Evolutionary conservation across 768 basidiomycete species (phyloP), one percentile per base, ranked within the genome.

Genomic region (Kwoniella mangroviensis): DNA sequence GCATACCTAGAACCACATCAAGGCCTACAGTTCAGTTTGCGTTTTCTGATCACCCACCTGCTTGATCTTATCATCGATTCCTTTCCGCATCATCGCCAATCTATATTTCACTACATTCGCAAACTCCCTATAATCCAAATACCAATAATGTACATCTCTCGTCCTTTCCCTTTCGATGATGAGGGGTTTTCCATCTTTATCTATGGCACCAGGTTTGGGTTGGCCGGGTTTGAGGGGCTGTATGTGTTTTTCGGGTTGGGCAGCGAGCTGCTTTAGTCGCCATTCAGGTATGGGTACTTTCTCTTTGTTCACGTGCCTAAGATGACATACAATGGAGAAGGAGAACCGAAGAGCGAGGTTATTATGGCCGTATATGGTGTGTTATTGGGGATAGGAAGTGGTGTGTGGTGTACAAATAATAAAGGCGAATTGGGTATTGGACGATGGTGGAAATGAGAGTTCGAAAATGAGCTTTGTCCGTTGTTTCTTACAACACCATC

Each of bases 51-150:
- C 2, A 85, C 89, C 66, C 70, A 94, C 95, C 83, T 95, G 93
- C 73, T 94, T 90, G 74, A 96, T 86, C 63, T 90, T 90, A 41
- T 91, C 90, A 84, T 98, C 94, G 72, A 99, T 93, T 70, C 89
- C 89, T 71, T 90, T 87, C 72, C 92, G 88, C 93, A 98, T 94
- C 80, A 92, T 91, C 4, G 92, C 92, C 64, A 98, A 89, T 51
- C 95, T 88, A 93, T 96, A 99, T 83, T 98, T 98, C 83, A 96
- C 92, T 56, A 98, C 94, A 83, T 98, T 94, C 84, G 93, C 94
- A 81, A 98, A 95, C 79, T 90, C 89, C 77, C 93, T 89, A 83
- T 96, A 94, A 85, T 99, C 91, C 81, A 99, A 92, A 84, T 93
- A 98, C 86, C 92, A 99, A 86, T 98, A 99, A 79, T 92, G 91